Conservation (phyloP, 192 early-diverging fungal genomes). For the Radiomyces spectabilis region DNA sequence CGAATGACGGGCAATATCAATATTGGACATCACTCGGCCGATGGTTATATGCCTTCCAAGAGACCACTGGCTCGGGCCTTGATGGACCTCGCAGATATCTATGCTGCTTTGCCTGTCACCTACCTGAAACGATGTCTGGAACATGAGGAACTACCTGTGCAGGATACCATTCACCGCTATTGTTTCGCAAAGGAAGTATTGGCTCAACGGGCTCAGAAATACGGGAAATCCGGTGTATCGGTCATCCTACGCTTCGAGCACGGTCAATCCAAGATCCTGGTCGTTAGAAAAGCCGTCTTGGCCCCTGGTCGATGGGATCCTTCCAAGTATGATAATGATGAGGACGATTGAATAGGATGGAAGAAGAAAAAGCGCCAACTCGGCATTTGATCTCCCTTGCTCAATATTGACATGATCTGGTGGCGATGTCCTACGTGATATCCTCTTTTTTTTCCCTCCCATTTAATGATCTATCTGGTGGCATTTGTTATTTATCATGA, state of each 20-base stretch:
- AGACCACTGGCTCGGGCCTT: constrained; percentile 11
- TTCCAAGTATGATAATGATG: not conserved
- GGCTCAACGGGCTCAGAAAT: not conserved
- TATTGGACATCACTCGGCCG: constrained; percentile 10
- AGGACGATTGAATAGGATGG: no score
- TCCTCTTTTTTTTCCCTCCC: not conserved
- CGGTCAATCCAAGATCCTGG: no score
- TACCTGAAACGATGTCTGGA: constrained; percentile 13
- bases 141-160: constrained; percentile 14
- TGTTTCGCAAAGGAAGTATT: constrained; percentile 11
- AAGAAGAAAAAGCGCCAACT: no score
- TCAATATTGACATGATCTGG: no score
- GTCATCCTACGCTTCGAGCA: no score
- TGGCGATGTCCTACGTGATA: not conserved
- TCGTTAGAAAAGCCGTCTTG: no score
- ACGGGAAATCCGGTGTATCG: no score
- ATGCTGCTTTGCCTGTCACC: constrained; percentile 6
- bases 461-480: no score
- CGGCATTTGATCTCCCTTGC: no score
- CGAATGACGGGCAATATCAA: constrained; percentile 9
- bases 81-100: not conserved
- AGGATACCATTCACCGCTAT: constrained; percentile 16
- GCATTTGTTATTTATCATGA: no score
- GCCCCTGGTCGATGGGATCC: no score
- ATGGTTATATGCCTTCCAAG: constrained; percentile 15